Conservation (phyloP, 2,329 filamentous ascomycete species). For the Trichoderma semiorbis region DNA sequence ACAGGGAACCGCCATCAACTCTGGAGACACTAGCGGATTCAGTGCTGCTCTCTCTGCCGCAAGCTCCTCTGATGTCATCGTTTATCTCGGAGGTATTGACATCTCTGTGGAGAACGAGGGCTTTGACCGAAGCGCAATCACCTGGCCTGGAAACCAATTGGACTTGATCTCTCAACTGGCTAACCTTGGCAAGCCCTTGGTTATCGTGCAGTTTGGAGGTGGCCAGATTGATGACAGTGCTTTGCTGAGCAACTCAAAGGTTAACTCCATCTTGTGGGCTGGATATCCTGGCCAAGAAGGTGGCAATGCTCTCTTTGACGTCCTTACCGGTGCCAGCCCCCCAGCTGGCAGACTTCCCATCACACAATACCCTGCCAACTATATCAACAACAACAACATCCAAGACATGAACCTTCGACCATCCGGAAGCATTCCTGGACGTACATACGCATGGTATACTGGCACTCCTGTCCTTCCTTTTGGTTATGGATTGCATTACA, state of each 20-base stretch:
- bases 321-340: conserved; percentile 47
- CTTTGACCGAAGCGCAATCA: conserved; percentile 47
- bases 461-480: conserved; percentile 49
- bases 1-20: conserved; percentile 28
- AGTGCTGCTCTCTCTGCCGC: conserved; percentile 37
- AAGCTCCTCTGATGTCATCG: conserved; percentile 45
- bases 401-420: conserved; percentile 55
- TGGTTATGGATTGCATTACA: conserved; percentile 57
- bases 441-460: conserved; percentile 59
- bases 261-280: conserved; percentile 54
- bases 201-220: conserved; percentile 54
- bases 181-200: conserved; percentile 43
- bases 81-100: conserved; percentile 56
- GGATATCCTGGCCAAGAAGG: conserved; percentile 60
- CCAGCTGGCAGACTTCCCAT: conserved; percentile 53
- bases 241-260: conserved; percentile 43
- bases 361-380: conserved; percentile 54
- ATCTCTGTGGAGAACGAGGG: conserved; percentile 49
- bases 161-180: conserved; percentile 43
- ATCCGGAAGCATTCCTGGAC: conserved; percentile 43
- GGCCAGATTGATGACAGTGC: conserved; percentile 50
- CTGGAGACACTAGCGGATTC: conserved; percentile 31
- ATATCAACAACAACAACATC: conserved; percentile 48
- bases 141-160: conserved; percentile 51
- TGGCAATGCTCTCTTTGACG: conserved; percentile 51